Evolutionary conservation across 148 eudicot species (phyloP), one percentile per base, ranked within the genome.

Genomic region (Amaranthus palmeri): DNA sequence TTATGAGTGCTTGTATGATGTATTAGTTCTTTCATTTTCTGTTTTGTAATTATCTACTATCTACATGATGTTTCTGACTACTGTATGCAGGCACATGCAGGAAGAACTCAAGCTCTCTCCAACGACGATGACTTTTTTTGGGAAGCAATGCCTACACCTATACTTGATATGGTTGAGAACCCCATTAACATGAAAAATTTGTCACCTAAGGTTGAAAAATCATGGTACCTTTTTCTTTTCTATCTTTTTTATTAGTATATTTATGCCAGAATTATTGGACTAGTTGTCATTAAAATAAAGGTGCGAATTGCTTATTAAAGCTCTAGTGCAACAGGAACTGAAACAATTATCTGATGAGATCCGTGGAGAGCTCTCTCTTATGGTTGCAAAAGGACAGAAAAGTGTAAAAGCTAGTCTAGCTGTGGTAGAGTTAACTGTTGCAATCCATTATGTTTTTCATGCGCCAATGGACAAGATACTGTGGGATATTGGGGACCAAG

Each of bases 401-500:
- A 74, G 82, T 51, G 46, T 85, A 17, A 80, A 72, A 81, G 75
- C 89, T 53, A 93, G 98, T 78, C 66, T 93, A 58, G 77, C 98
- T 18, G 89, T 77, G 68, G 96, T 88, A 60, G 98, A 93, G 81
- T 72, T 93, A 75, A 88, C 98, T 25, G 83, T 93, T 76, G 98
- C 98, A 58, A 78, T 93, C 71, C 98, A 90, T 81, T 83, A 84
- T 82, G 92, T 92, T 67, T 92, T 90, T 80, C 80, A 87, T 74
- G 87, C 92, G 18, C 98, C 98, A 14, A 58, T 88, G 85, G 98
- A 93, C 86, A 93, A 93, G 70, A 93, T 90, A 78, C 71, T 88
- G 75, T 93, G 98, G 96, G 98, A 90, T 86, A 78, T 75, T 59
- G 93, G 84, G 64, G 89, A 90, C 47, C 96, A 93, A 69, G 96